Evolutionary conservation across 2,329 filamentous ascomycete genomes (phyloP).

Genomic region (Arthrobotrys entomopaga): DNA sequence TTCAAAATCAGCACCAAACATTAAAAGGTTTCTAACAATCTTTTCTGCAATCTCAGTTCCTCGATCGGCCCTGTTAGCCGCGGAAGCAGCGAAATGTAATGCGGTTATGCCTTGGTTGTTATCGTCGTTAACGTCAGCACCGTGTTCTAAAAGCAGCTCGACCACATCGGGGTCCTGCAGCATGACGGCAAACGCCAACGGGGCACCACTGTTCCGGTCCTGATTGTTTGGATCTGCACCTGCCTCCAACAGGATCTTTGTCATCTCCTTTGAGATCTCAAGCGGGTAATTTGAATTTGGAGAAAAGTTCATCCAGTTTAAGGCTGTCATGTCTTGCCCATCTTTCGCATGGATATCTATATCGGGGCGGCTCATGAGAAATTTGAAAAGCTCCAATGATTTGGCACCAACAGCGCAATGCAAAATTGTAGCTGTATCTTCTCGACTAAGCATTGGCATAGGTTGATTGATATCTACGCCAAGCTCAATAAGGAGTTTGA

Average conservation of each 20-base stretch:
- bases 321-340: slow-evolving; percentile 28
- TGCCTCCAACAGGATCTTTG: slow-evolving; percentile 43
- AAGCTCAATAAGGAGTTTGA: slow-evolving; percentile 32
- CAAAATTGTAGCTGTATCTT: slow-evolving; percentile 18
- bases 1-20: slow-evolving; percentile 36
- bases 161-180: slow-evolving; percentile 53
- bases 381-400: slow-evolving; percentile 34
- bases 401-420: slow-evolving; percentile 28
- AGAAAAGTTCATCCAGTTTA: slow-evolving; percentile 40
- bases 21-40: slow-evolving; percentile 35
- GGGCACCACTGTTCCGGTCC: slow-evolving; percentile 43
- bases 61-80: slow-evolving; percentile 17
- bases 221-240: slow-evolving; percentile 53
- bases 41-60: slow-evolving; percentile 32
- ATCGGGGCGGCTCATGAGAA: slow-evolving; percentile 29
- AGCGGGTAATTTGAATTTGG: slow-evolving; percentile 31
- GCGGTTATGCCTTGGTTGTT: slow-evolving; percentile 43
- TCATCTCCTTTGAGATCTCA: slow-evolving; percentile 36
- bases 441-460: slow-evolving; percentile 6
- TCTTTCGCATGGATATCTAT: slow-evolving; percentile 36
- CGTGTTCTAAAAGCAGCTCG: slow-evolving; percentile 54
- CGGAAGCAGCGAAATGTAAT: slow-evolving; percentile 27
- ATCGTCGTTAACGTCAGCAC: slow-evolving; percentile 53
- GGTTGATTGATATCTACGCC: slow-evolving; percentile 42
- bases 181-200: slow-evolving; percentile 50